A percentile compares a stretch with the other conserved stretches of the same genome.
Conservation (phyloP, 148 eudicot species). For the Fagopyrum esculentum region DNA sequence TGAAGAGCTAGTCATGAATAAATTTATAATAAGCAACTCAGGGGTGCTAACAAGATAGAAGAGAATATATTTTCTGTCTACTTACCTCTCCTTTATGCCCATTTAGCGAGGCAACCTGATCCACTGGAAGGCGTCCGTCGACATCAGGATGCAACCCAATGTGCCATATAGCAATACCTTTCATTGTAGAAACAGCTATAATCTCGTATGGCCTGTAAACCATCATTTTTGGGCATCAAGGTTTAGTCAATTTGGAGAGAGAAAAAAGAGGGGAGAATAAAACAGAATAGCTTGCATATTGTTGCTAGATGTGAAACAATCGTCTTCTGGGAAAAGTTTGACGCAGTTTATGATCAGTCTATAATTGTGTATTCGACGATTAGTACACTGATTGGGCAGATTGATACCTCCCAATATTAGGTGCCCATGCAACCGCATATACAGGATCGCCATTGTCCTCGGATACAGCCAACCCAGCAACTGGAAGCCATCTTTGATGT, state of each 20-base stretch:
- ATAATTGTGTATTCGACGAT: neutral
- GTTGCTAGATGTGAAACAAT: neutral
- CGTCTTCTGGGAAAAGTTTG: neutral
- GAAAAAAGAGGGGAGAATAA: neutral
- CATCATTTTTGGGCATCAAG: neutral
- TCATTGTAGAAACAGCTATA: conserved; percentile 69
- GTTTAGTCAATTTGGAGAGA: neutral
- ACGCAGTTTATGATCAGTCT: neutral
- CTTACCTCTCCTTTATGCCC: conserved; percentile 73
- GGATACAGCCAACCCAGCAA: conserved; percentile 74
- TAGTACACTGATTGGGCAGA: neutral
- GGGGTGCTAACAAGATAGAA: neutral
- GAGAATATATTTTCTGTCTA: neutral
- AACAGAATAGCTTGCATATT: neutral
- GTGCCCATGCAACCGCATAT: conserved; percentile 89
- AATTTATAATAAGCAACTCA: neutral
- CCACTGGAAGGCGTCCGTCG: conserved; percentile 75
- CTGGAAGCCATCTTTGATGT: conserved; percentile 99
- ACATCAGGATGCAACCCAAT: conserved; percentile 68
- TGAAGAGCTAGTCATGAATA: neutral
- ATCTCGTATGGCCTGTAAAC: conserved; percentile 70
- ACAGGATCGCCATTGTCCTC: conserved; percentile 65
- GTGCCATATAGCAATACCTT: conserved; percentile 89
- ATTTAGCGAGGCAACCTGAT: conserved; percentile 57
- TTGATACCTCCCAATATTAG: conserved; percentile 84